Evolutionary conservation across 768 basidiomycete species (phyloP), one percentile per base, ranked within the genome.

Genomic region (Exsudoporus frostii): DNA sequence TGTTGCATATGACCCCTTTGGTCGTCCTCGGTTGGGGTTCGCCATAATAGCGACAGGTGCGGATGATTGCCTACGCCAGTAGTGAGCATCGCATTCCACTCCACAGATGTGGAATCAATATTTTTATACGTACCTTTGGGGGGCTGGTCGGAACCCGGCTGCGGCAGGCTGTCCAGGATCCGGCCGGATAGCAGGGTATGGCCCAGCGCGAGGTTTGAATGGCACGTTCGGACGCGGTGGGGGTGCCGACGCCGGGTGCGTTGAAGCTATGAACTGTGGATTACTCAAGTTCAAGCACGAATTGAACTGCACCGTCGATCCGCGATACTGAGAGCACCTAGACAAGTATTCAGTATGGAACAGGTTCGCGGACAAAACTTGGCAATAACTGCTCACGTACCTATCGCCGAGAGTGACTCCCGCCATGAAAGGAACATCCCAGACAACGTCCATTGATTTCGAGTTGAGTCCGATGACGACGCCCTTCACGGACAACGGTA

Each of bases 351-450:
- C 36, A 52, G 34, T 32, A 11, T 45, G 29, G 11, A 10, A n/a
- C 7, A 13, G 19, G 24, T 2, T 20, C 41, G 5, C 9, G 11
- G n/a, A 24, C 10, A n/a, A 42, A 8, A 11, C 29, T 10, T 27
- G 4, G 17, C 19, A 22, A 24, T 2, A 24, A 43, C 10, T 14
- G 30, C 15, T 27, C 27, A 38, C 36, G 64, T 61, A 92, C 90
- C 94, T 78, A 62, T 90, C 91, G 4, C 85, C 84, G 11, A 98
- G 74, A 0, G 90, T 97, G 3, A 81, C 79, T 7, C 97, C 97
- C 20, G 92, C 85, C 83, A 99, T 91, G 73, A 99, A 98, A 1
- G 92, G 80, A 22, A 88, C 86, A 68, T 99, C 97, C 91, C 97
- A 98, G 0, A 96, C 81, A 22, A 98, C 88, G 68, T 98, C 97